Evolutionary conservation across 176 grass and related monocot species (phyloP).

Genomic region (Poa pratensis): DNA sequence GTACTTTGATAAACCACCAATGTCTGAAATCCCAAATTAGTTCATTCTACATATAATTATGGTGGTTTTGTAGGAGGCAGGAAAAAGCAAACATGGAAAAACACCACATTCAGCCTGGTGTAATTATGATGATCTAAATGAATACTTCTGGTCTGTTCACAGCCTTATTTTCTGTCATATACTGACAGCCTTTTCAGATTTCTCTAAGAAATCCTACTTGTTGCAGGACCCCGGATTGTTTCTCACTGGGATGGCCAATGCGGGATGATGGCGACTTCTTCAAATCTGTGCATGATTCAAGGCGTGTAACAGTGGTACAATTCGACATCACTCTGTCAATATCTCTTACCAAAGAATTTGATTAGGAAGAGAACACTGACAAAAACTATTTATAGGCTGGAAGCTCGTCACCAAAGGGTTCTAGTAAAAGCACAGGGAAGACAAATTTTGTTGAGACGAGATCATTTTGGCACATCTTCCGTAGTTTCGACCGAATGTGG

Average conservation of each 20-base stretch:
- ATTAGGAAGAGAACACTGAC: neutral
- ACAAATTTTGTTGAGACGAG: conserved; percentile 96
- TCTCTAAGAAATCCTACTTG: conserved; percentile 38
- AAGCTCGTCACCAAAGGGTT: conserved; percentile 52
- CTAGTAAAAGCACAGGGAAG: conserved; percentile 79
- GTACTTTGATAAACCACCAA: conserved; percentile 37
- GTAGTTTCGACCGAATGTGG: conserved; percentile 99
- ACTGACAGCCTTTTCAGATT: conserved; percentile 14
- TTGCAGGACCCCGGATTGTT: conserved; percentile 90
- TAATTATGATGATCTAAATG: conserved; percentile 98
- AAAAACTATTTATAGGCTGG: conserved; percentile 58
- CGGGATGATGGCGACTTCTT: conserved; percentile 93
- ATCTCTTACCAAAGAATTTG: conserved; percentile 45
- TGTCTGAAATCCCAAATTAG: conserved; percentile 21
- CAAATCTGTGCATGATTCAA: conserved; percentile 75
- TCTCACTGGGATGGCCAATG: conserved; percentile 96
- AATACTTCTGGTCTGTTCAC: conserved; percentile 86
- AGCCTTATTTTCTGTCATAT: conserved; percentile 25
- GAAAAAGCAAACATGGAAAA: conserved; percentile 90
- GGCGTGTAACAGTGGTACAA: conserved; percentile 54
- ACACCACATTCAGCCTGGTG: conserved; percentile 91
- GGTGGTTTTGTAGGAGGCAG: conserved; percentile 76
- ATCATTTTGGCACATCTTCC: conserved; percentile 94
- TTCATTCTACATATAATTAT: conserved; percentile 38
- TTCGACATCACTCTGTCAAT: conserved; percentile 26